These are phyloP conservation scores for Cystobasidiaceae sp. DNA, from an alignment of 1,284 basidiomycete genomes.

Conservation along the genomic window DNA sequence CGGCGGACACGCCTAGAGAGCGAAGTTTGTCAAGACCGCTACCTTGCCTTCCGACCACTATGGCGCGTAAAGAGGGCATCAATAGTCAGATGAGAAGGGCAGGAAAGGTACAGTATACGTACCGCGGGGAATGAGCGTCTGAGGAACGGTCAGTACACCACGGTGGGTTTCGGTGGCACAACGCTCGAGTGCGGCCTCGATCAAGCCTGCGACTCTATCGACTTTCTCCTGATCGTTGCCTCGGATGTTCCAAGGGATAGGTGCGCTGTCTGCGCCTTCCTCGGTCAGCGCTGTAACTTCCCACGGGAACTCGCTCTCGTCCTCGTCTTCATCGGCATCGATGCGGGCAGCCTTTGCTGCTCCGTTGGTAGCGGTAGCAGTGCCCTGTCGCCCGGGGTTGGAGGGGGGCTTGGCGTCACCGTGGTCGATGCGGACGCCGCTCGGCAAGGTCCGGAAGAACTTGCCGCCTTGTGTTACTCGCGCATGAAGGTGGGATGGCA, in stretches of 20 bases:
- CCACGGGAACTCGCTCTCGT: slow-evolving; percentile 57
- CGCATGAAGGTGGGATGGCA: slow-evolving; percentile 81
- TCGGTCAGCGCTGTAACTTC: slow-evolving; percentile 70
- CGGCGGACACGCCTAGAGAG: slow-evolving; percentile 37
- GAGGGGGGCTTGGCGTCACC: slow-evolving; percentile 56
- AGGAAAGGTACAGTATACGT: too few relatives aligned
- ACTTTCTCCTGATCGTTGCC: slow-evolving; percentile 69
- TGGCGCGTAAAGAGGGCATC: too few relatives aligned
- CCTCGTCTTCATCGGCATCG: slow-evolving; percentile 58
- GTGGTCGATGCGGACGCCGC: slow-evolving; percentile 76
- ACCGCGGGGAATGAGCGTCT: slow-evolving; percentile 32
- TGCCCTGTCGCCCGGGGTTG: slow-evolving; percentile 28
- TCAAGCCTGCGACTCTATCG: slow-evolving; percentile 63
- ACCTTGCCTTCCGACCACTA: slow-evolving; percentile 40
- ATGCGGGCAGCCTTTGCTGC: slow-evolving; percentile 60
- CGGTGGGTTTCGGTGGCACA: slow-evolving; percentile 57
- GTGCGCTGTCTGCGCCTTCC: slow-evolving; percentile 53
- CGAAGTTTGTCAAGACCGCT: slow-evolving; percentile 40
- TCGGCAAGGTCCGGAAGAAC: slow-evolving; percentile 73
- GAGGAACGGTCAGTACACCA: slow-evolving; percentile 39
- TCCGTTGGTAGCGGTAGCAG: slow-evolving; percentile 31
- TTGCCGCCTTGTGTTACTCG: slow-evolving; percentile 75
- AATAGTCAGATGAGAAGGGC: not conserved
- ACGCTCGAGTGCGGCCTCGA: slow-evolving; percentile 65
- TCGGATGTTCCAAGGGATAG: slow-evolving; percentile 52